Evolutionary conservation across 768 basidiomycete genomes (phyloP), one percentile per base, ranked within the genome.

Genomic region (Mycena olivaceomarginata): DNA sequence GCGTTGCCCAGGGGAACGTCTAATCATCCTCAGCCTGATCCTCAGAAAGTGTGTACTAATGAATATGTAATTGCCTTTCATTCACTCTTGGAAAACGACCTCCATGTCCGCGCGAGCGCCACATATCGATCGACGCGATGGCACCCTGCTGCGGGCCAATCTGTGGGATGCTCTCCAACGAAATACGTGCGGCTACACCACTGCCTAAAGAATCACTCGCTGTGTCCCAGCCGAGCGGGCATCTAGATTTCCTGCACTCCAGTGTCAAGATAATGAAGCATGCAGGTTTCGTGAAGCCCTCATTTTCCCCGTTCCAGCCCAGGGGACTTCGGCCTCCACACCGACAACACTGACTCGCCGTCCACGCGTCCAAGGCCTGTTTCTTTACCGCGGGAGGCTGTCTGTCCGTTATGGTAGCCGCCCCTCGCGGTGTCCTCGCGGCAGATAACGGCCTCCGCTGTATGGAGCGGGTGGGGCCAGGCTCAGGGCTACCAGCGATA

Each of bases 1-100:
- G 86, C 59, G 77, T 91, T 53, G 86, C 89, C 16, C 89, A 90
- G 77, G 85, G 85, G 31, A 86, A 88, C 72, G n/a, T 83, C 45
- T 20, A 51, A 10, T 25, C 65, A 18, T n/a, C 75, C 2, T 67
- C 64, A 13, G 9, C 43, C 13, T 70, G 63, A 65, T 70, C 9
- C 41, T 53, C 20, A 37, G 13, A 43, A n/a, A 12, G 51, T 65
- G 72, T 69, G 51, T 53, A 39, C 18, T 25, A 57, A 57, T 57
- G 9, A 63, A 68, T 64, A 18, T 68, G n/a, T 63, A 63, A 41
- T 59, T 51, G 48, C 15, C 9, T 45, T 70, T 40, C 11, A 4
- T 13, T 9, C 10, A 46, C 46, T 39, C 66, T 40, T 53, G 39
- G 48, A 31, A 48, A 16, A n/a, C 43, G 13, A 11, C 53, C 41